Percentiles rank a stretch among this genome's conserved stretches.
phyloP scores from a whole-genome alignment of 805 yeast species.

The Torulaspora quercuum region DNA sequence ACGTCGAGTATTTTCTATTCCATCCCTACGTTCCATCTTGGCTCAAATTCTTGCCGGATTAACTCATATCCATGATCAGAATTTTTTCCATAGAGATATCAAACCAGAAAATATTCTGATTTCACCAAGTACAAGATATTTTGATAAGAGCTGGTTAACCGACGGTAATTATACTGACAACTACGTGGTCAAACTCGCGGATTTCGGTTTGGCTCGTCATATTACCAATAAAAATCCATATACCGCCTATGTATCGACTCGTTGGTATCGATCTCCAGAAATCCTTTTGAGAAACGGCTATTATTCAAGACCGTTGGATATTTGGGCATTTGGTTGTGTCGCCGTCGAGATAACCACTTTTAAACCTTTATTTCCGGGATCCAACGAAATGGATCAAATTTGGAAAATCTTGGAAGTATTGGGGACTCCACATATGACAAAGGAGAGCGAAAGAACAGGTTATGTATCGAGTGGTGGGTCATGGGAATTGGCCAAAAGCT shows the following conservation, averaged over 20 bases:
- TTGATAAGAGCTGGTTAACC: conserved; percentile 37
- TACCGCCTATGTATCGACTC: conserved; percentile 75
- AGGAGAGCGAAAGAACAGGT: conserved; percentile 21
- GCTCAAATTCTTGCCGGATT: conserved; percentile 73
- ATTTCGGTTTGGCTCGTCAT: conserved; percentile 73
- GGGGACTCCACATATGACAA: conserved; percentile 61
- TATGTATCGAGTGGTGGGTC: conserved; percentile 59
- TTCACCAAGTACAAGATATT: conserved; percentile 53
- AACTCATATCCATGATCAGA: conserved; percentile 69
- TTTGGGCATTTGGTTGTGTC: conserved; percentile 85
- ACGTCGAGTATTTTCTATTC: conserved; percentile 49
- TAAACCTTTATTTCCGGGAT: conserved; percentile 81
- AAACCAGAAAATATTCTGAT: conserved; percentile 91
- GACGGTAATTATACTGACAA: conserved; percentile 32
- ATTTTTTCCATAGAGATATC: conserved; percentile 75
- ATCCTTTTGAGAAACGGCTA: conserved; percentile 59
- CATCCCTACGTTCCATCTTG: conserved; percentile 61
- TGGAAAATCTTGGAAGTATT: conserved; percentile 61
- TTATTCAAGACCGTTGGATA: conserved; percentile 69
- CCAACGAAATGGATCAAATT: conserved; percentile 73
- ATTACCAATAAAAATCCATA: conserved; percentile 51
- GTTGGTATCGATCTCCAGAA: conserved; percentile 88
- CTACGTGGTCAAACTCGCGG: conserved; percentile 71
- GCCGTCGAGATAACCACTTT: conserved; percentile 71
- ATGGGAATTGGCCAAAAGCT: conserved; percentile 61